Conservation (phyloP, 1,284 basidiomycete genomes). For the Leccinum subrobustum region DNA sequence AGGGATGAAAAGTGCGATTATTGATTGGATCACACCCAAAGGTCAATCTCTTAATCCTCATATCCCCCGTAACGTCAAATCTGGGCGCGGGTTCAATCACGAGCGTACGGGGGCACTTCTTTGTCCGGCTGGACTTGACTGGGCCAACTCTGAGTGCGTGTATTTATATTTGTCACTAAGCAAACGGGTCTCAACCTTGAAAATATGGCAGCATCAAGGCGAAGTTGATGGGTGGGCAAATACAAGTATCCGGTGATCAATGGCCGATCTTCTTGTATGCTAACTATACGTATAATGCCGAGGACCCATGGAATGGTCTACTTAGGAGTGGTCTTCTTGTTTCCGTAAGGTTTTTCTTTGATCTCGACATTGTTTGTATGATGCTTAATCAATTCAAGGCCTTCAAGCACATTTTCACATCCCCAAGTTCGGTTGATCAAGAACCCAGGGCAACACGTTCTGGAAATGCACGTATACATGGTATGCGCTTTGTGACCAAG, state of each 20-base stretch:
- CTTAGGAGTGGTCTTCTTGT: not conserved
- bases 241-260: not conserved
- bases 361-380: not conserved
- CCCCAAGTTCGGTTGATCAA: not conserved
- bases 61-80: not conserved
- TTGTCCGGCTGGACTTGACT: not conserved
- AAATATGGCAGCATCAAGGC: too few species aligned
- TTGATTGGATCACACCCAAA: not conserved
- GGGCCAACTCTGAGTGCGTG: not conserved
- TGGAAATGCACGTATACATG: too few species aligned
- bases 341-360: not conserved
- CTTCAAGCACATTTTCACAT: not conserved
- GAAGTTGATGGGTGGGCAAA: too few species aligned
- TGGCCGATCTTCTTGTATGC: not conserved
- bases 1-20: not conserved
- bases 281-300: not conserved
- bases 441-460: not conserved
- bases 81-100: not conserved
- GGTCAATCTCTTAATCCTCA: not conserved
- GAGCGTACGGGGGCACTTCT: not conserved
- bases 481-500: not conserved
- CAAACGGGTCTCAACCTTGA: too few species aligned
- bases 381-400: not conserved
- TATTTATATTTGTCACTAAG: too few species aligned
- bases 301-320: not conserved